phyloP scores from a whole-genome alignment of 441 rosid species.

The Corymbia calophylla region DNA sequence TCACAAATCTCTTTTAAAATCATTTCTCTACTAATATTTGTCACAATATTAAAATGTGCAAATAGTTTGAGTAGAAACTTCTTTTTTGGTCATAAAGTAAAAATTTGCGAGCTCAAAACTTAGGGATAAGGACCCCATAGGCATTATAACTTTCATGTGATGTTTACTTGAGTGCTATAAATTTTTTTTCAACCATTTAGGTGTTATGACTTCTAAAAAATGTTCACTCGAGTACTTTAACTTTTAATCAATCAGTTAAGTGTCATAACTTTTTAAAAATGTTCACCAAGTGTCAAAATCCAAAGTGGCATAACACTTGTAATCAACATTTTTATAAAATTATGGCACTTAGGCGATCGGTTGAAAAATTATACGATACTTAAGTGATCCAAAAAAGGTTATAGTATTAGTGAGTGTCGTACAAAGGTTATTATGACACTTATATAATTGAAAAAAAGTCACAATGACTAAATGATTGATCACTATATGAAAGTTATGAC shows the following conservation, averaged over 20 bases:
- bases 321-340: not conserved
- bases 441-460: not conserved
- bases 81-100: not conserved
- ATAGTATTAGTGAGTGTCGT: not conserved
- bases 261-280: not conserved
- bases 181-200: not conserved
- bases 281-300: not conserved
- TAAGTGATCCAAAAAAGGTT: not conserved
- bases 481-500: rapidly evolving
- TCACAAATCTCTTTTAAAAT: not conserved
- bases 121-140: too few species aligned
- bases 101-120: not conserved
- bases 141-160: too few species aligned
- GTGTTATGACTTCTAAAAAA: not conserved
- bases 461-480: not conserved
- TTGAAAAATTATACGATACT: not conserved
- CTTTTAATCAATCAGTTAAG: not conserved
- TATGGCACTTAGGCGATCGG: not conserved
- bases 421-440: not conserved
- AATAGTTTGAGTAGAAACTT: not conserved
- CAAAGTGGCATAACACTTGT: not conserved
- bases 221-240: not conserved
- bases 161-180: too few species aligned
- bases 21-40: not conserved
- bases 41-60: too few species aligned